Evolutionary conservation across 768 basidiomycete genomes (phyloP).

Genomic region (Lenzites betulinus): DNA sequence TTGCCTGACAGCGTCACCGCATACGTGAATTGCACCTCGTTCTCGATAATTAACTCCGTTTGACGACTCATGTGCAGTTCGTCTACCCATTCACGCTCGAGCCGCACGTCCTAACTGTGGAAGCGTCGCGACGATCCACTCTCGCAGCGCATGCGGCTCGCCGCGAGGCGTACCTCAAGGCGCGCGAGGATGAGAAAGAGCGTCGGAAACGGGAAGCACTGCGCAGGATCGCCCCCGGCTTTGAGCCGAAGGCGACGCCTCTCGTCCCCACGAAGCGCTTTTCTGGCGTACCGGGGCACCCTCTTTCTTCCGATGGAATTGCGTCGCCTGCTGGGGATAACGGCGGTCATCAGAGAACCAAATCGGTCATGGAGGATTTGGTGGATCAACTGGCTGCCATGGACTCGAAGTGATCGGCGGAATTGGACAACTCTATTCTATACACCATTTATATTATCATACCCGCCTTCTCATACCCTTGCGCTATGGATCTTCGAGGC

Average conservation of each 20-base stretch:
- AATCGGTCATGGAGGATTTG: constrained; percentile 77
- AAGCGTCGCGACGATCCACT: constrained; percentile 68
- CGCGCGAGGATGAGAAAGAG: constrained; percentile 80
- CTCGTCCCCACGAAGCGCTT: constrained; percentile 54
- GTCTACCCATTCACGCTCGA: constrained; percentile 97
- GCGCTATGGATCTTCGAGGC: not conserved
- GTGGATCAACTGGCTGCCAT: constrained; percentile 80
- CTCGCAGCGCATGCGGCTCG: constrained; percentile 65
- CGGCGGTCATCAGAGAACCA: constrained; percentile 25
- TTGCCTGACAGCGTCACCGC: constrained; percentile 87
- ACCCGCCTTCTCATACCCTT: too few species aligned
- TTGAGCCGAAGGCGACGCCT: constrained; percentile 63
- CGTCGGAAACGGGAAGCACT: constrained; percentile 63
- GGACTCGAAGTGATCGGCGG: constrained; percentile 35
- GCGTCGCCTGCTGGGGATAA: constrained; percentile 12
- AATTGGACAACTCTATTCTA: not conserved
- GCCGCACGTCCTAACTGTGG: constrained; percentile 75
- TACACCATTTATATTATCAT: not conserved
- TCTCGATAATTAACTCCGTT: not conserved
- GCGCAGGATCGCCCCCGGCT: constrained; percentile 80
- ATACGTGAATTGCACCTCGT: constrained; percentile 58
- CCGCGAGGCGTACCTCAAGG: constrained; percentile 68
- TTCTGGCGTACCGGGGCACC: constrained; percentile 27
- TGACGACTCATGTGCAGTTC: constrained; percentile 55
- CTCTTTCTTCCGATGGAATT: constrained; percentile 4